Conservation (phyloP, 139 green algal species). For the Picochlorum sp. region DNA sequence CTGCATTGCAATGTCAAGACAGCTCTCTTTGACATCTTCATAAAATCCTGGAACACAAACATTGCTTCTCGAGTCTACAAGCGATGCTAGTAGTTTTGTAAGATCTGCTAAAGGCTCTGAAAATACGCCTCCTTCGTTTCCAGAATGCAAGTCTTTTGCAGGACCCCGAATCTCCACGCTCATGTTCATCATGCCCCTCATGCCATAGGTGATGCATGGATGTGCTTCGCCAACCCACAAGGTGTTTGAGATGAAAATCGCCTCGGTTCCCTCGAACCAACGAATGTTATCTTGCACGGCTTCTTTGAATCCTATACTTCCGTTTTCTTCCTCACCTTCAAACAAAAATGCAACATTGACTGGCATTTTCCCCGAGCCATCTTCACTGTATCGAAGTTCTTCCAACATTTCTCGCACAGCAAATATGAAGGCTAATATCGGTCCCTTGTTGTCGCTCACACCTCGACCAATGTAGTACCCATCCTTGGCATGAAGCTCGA, state of each 20-base stretch:
- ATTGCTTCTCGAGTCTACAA: slow-evolving; percentile 48
- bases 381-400: slow-evolving; percentile 15
- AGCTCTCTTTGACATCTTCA: slow-evolving; percentile 55
- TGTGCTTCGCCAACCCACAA: slow-evolving; percentile 81
- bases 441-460: slow-evolving; percentile 85
- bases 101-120: slow-evolving; percentile 87
- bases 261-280: slow-evolving; percentile 66
- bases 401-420: slow-evolving; percentile 79
- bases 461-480: slow-evolving; percentile 81
- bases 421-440: slow-evolving; percentile 83
- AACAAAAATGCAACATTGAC: slow-evolving; percentile 89
- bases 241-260: slow-evolving; percentile 86
- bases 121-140: slow-evolving; percentile 92
- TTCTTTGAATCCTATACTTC: slow-evolving; percentile 64
- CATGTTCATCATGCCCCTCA: slow-evolving; percentile 68
- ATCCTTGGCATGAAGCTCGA: slow-evolving; percentile 51
- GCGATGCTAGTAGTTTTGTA: slow-evolving; percentile 52
- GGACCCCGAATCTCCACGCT: slow-evolving; percentile 51
- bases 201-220: slow-evolving; percentile 95
- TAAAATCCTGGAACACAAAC: slow-evolving; percentile 71
- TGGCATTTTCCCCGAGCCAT: slow-evolving; percentile 38
- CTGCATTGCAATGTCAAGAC: slow-evolving; percentile 56
- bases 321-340: slow-evolving; percentile 89
- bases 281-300: slow-evolving; percentile 56
- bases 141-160: slow-evolving; percentile 79